Evolutionary conservation across 495 filamentous ascomycete species (phyloP).

Genomic region (Aspergillus sparsus): DNA sequence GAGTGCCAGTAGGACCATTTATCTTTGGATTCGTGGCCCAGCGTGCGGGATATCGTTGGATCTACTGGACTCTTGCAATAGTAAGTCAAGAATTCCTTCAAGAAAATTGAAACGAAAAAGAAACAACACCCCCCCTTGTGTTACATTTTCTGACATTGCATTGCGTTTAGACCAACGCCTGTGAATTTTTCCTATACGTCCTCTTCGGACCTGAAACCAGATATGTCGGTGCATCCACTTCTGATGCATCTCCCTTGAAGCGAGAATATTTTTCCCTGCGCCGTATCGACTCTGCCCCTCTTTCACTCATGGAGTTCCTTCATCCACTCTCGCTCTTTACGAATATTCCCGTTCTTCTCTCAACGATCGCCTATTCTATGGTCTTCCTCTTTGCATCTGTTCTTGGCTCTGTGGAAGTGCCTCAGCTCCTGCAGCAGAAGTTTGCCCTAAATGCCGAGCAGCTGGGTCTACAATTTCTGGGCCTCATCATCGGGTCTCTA

Average conservation of each 20-base stretch:
- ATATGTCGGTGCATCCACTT: conserved; percentile 40
- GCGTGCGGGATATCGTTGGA: conserved; percentile 43
- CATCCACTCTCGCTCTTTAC: conserved; percentile 45
- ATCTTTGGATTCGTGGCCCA: conserved; percentile 53
- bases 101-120: background rate
- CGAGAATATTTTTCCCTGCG: conserved; percentile 46
- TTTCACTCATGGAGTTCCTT: conserved; percentile 48
- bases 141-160: background rate
- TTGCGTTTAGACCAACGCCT: conserved; percentile 48
- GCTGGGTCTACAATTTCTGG: conserved; percentile 55
- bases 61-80: conserved; percentile 49
- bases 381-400: conserved; percentile 53
- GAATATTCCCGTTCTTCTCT: conserved; percentile 48
- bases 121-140: no score
- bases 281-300: conserved; percentile 51
- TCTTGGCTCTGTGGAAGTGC: conserved; percentile 54
- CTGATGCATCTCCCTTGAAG: conserved; percentile 37
- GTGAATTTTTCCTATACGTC: conserved; percentile 54
- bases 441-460: conserved; percentile 55
- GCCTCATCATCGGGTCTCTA: conserved; percentile 55
- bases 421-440: conserved; percentile 51
- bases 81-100: conserved; percentile 31
- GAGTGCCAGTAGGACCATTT: conserved; percentile 52
- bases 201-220: conserved; percentile 61
- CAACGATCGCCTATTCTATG: conserved; percentile 52